phyloP scores from a whole-genome alignment of 2,329 filamentous ascomycete species.

The Epichloe typhina region DNA sequence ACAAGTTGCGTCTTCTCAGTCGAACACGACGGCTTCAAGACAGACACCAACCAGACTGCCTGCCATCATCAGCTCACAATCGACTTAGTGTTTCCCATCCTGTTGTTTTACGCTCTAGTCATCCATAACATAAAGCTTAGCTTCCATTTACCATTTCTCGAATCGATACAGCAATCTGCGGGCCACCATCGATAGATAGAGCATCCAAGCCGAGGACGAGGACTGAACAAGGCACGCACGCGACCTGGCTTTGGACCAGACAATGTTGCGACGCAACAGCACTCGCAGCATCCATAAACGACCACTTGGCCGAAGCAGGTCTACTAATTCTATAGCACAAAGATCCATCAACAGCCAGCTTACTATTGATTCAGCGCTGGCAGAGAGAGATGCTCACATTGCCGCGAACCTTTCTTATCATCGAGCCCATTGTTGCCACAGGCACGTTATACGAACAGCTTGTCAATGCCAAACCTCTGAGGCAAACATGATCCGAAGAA shows the following conservation, averaged over 20 bases:
- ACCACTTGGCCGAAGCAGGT: conserved; percentile 38
- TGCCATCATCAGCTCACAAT: not conserved
- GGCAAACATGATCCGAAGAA: conserved; percentile 9
- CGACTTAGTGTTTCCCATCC: not conserved
- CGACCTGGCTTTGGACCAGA: not conserved
- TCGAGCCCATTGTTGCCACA: conserved; percentile 31
- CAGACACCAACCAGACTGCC: not conserved
- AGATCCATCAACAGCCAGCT: conserved; percentile 30
- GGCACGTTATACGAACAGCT: not conserved
- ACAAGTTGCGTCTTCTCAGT: not conserved
- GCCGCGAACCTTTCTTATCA: conserved; percentile 49
- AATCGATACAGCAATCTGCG: conserved; percentile 1
- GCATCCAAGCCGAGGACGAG: not conserved
- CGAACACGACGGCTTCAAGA: not conserved
- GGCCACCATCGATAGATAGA: not conserved
- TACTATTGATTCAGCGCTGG: conserved; percentile 33
- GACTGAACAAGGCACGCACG: not conserved
- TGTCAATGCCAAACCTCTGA: conserved; percentile 12
- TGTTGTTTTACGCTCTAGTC: not conserved
- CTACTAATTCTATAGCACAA: conserved; percentile 29
- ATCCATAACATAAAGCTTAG: not conserved
- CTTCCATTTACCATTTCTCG: not conserved
- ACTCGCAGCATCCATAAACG: conserved; percentile 26
- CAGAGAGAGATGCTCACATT: conserved; percentile 46
- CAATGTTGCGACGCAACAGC: conserved; percentile 39